These are phyloP conservation scores for Saccharomyces jurei DNA, from an alignment of 805 yeast species.

Conservation along the genomic window DNA sequence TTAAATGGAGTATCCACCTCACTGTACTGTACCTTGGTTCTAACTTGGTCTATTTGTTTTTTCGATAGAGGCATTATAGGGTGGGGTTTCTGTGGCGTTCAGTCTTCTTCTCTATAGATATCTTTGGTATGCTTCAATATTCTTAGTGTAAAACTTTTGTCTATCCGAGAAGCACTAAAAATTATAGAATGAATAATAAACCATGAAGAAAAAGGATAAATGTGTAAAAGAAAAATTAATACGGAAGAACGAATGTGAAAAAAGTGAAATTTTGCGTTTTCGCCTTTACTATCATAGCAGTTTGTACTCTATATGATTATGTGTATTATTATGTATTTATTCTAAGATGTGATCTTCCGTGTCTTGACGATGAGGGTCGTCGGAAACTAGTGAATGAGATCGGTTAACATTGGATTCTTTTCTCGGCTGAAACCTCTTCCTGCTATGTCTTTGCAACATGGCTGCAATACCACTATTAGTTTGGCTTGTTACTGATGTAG, in stretches of 20 bases:
- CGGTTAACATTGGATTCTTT: not conserved
- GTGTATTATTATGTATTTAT: not conserved
- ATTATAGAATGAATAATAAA: not conserved
- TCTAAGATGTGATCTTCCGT: not conserved
- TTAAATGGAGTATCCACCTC: conserved; percentile 22
- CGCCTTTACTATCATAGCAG: not conserved
- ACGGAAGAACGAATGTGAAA: not conserved
- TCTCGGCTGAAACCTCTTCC: not conserved
- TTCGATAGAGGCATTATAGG: conserved; percentile 5
- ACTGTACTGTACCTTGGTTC: conserved; percentile 20
- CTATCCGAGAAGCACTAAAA: not conserved
- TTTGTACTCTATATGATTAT: not conserved
- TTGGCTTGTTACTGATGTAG: not conserved
- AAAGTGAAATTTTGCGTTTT: not conserved
- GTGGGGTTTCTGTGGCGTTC: not conserved
- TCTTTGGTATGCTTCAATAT: not conserved
- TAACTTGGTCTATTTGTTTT: conserved; percentile 14
- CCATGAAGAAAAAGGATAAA: not conserved
- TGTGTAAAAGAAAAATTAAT: not conserved
- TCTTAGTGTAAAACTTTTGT: not conserved
- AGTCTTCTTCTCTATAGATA: not conserved
- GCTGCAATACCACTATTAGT: not conserved
- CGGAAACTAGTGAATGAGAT: not conserved
- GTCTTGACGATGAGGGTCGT: not conserved
- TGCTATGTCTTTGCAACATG: not conserved